Percentiles rank a stretch among this genome's conserved stretches.
Conservation (phyloP, 768 basidiomycete species). For the Mycena pura region DNA sequence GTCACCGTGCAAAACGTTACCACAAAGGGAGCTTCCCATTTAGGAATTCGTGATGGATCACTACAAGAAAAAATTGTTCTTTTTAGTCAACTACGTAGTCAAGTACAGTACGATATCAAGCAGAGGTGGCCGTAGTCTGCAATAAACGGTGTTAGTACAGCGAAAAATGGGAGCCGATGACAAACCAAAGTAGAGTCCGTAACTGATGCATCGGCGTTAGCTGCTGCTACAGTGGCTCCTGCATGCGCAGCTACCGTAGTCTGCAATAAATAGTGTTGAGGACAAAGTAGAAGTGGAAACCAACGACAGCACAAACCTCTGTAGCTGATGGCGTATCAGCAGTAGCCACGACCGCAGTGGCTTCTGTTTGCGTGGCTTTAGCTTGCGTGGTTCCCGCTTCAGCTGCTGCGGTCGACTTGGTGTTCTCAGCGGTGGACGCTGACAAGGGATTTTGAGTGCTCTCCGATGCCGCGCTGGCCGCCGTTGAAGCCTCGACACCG, state of each 20-base stretch:
- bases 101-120: too few relatives aligned
- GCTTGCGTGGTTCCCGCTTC: background rate
- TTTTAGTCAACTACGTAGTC: too few relatives aligned
- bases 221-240: conserved; percentile 7
- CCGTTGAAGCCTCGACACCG: background rate
- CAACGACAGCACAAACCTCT: too few relatives aligned
- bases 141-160: background rate
- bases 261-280: too few relatives aligned
- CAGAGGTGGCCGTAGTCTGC: background rate
- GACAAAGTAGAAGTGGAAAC: too few relatives aligned
- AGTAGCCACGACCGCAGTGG: conserved; percentile 8
- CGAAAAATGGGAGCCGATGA: background rate
- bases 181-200: background rate
- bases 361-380: background rate
- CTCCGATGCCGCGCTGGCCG: background rate
- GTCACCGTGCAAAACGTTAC: too few relatives aligned
- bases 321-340: conserved; percentile 5
- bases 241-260: background rate
- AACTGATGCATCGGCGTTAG: background rate
- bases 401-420: background rate
- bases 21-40: too few relatives aligned
- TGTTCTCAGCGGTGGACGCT: background rate
- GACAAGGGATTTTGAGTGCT: conserved; percentile 7
- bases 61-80: too few relatives aligned
- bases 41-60: too few relatives aligned